phyloP scores from a whole-genome alignment of 202 grass and related monocot species.

The Cymbopogon flexuosus region DNA sequence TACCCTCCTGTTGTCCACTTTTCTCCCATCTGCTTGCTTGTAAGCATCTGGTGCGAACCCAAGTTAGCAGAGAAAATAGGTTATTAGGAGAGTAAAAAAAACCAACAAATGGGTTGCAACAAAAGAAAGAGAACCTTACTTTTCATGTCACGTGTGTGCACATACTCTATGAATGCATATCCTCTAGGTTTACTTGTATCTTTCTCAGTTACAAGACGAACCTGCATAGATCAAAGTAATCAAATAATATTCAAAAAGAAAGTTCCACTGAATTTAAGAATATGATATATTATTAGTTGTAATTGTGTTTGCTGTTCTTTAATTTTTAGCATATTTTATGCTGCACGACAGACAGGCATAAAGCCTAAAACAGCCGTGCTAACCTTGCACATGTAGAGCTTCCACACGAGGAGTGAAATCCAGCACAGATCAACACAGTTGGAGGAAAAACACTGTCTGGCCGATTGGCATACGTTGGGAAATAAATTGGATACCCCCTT shows the following conservation, averaged over 20 bases:
- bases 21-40: constrained; percentile 92
- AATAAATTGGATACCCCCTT: constrained; percentile 34
- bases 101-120: neutral
- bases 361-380: constrained; percentile 88
- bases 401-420: constrained; percentile 55
- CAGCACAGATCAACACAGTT: constrained; percentile 59
- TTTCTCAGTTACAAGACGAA: constrained; percentile 61
- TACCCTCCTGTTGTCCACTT: constrained; percentile 77
- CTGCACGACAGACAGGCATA: constrained; percentile 69
- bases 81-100: neutral
- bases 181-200: constrained; percentile 74
- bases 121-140: constrained; percentile 39
- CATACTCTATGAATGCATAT: constrained; percentile 84
- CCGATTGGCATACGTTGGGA: constrained; percentile 36
- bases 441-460: constrained; percentile 47
- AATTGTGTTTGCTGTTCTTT: constrained; percentile 3
- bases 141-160: constrained; percentile 87
- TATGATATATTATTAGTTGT: neutral
- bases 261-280: neutral
- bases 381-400: constrained; percentile 76
- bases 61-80: neutral
- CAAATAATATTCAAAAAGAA: neutral
- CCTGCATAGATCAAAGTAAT: constrained; percentile 48
- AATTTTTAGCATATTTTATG: constrained; percentile 40
- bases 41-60: constrained; percentile 61